Percentiles rank a stretch among this genome's conserved stretches.
Evolutionary conservation across 768 basidiomycete species (phyloP).

Genomic region (Boletellus ananiceps): DNA sequence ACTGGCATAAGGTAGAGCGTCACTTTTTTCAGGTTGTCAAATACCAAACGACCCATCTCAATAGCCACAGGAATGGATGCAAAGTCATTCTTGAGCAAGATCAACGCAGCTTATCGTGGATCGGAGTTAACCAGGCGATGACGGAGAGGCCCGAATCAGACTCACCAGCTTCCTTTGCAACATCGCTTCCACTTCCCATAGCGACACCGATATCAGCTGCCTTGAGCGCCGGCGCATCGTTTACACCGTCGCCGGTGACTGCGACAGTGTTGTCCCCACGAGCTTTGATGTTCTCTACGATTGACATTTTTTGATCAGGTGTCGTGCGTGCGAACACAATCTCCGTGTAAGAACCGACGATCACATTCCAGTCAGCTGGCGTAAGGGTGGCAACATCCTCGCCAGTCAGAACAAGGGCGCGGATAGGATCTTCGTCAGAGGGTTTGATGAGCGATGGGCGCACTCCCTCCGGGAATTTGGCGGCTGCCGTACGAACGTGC

Average conservation of each 20-base stretch:
- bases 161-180: conserved; percentile 53
- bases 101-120: conserved; percentile 34
- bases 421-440: conserved; percentile 33
- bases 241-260: conserved; percentile 55
- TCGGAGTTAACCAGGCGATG: background rate
- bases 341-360: conserved; percentile 35
- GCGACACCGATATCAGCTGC: conserved; percentile 54
- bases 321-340: conserved; percentile 56
- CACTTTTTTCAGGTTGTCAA: conserved; percentile 55
- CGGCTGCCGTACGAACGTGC: conserved; percentile 22
- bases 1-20: conserved; percentile 44
- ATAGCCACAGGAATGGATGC: conserved; percentile 55
- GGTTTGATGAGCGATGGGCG: conserved; percentile 31
- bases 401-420: conserved; percentile 42
- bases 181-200: conserved; percentile 46
- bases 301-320: conserved; percentile 54
- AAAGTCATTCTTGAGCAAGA: conserved; percentile 57
- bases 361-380: conserved; percentile 36
- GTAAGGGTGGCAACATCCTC: conserved; percentile 37
- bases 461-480: conserved; percentile 16
- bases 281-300: conserved; percentile 50
- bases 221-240: conserved; percentile 49
- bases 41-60: conserved; percentile 54
- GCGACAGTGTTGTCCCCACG: conserved; percentile 48
- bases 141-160: background rate